These are phyloP conservation scores for Pseudogymnoascus sp. DNA, from an alignment of 2,329 filamentous ascomycete genomes.

Conservation along the genomic window DNA sequence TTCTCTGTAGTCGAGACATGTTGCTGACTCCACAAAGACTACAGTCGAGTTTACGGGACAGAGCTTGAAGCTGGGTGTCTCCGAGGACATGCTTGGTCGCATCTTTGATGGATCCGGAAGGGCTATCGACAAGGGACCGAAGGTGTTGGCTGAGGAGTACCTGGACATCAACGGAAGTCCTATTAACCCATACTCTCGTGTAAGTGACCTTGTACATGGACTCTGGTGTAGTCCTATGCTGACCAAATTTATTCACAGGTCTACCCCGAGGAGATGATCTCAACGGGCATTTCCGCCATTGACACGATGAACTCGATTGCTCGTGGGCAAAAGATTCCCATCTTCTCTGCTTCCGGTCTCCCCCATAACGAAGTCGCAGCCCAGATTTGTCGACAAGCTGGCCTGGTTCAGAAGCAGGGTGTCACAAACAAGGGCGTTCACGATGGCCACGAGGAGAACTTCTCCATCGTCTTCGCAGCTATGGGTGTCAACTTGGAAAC, in stretches of 20 bases:
- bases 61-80: conserved; percentile 96
- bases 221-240: background rate
- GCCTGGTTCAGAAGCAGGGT: conserved; percentile 71
- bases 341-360: conserved; percentile 96
- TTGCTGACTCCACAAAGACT: conserved; percentile 47
- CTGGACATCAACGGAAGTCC: conserved; percentile 98
- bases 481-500: conserved; percentile 99
- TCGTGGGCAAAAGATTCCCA: conserved; percentile 98
- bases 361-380: conserved; percentile 99
- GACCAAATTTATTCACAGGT: conserved; percentile 45
- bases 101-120: conserved; percentile 97
- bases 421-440: conserved; percentile 87
- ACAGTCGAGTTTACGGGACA: conserved; percentile 96
- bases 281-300: conserved; percentile 97
- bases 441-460: conserved; percentile 97
- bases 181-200: conserved; percentile 96
- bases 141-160: conserved; percentile 95
- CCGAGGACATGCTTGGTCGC: conserved; percentile 98
- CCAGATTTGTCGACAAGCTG: conserved; percentile 95
- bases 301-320: conserved; percentile 98
- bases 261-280: conserved; percentile 99
- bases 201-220: conserved; percentile 35
- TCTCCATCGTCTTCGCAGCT: conserved; percentile 97
- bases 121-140: conserved; percentile 97
- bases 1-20: background rate